These are phyloP conservation scores for Penicillium coffeae DNA, from an alignment of 495 filamentous ascomycete species.

Conservation along the genomic window DNA sequence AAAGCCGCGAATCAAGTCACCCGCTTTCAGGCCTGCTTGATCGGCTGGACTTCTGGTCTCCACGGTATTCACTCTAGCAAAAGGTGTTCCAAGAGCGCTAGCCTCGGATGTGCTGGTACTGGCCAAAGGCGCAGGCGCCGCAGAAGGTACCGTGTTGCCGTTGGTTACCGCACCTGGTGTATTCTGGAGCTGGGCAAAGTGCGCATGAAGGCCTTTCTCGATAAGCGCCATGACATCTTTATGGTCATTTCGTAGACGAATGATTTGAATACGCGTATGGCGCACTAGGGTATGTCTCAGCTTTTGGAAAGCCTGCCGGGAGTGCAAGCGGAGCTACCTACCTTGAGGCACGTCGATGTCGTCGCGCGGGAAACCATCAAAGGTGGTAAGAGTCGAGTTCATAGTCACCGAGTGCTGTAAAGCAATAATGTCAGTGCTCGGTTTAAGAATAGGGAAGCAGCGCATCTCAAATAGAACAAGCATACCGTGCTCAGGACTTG, in stretches of 20 bases:
- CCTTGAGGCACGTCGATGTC: constrained; percentile 96
- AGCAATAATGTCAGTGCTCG: constrained; percentile 9
- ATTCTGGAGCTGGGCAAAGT: constrained; percentile 47
- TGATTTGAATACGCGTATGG: constrained; percentile 84
- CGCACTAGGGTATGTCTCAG: constrained; percentile 58
- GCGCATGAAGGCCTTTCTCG: constrained; percentile 77
- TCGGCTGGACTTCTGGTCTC: constrained; percentile 75
- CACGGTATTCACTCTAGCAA: constrained; percentile 88
- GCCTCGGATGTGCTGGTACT: constrained; percentile 19
- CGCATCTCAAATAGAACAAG: too few species aligned
- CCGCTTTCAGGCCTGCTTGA: constrained; percentile 72
- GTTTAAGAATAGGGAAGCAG: constrained; percentile 1
- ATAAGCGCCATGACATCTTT: constrained; percentile 80
- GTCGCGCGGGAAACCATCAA: constrained; percentile 87
- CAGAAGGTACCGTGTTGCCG: constrained; percentile 25
- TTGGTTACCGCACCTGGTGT: constrained; percentile 23
- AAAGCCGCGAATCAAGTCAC: constrained; percentile 82
- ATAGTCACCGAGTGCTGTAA: constrained; percentile 86
- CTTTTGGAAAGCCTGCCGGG: not conserved
- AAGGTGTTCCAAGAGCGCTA: constrained; percentile 59
- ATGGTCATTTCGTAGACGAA: constrained; percentile 86
- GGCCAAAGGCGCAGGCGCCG: constrained; percentile 14
- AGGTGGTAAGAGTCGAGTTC: constrained; percentile 82
- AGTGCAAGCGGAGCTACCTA: constrained; percentile 36
- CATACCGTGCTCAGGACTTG: constrained; percentile 83